Evolutionary conservation across 2,329 filamentous ascomycete genomes (phyloP).

Genomic region (Fusarium sp.): DNA sequence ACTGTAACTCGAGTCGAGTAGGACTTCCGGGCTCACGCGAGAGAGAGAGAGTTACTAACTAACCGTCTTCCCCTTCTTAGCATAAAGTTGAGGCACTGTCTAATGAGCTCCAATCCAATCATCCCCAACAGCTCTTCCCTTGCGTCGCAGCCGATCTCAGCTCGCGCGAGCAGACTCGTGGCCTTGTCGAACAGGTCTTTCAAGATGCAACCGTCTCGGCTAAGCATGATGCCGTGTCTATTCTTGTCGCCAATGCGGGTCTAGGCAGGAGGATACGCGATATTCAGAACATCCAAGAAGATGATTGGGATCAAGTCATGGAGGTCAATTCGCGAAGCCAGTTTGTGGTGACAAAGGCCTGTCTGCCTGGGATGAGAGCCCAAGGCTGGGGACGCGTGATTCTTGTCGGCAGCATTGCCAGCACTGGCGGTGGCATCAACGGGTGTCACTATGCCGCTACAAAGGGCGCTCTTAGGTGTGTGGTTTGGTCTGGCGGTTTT

Average conservation of each 20-base stretch:
- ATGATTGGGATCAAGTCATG: conserved; percentile 50
- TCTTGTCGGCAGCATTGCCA: conserved; percentile 48
- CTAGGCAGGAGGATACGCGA: conserved; percentile 48
- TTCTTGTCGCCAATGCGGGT: conserved; percentile 48
- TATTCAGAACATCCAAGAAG: conserved; percentile 47
- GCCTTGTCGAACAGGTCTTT: conserved; percentile 7
- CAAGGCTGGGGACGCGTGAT: conserved; percentile 48
- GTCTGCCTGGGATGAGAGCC: conserved; percentile 45
- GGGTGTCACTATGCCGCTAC: conserved; percentile 50
- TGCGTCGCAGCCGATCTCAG: conserved; percentile 24
- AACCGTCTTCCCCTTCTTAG: not conserved
- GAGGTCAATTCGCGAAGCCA: conserved; percentile 49
- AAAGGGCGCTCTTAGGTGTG: conserved; percentile 45
- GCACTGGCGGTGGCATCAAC: conserved; percentile 48
- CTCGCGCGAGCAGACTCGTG: conserved; percentile 20
- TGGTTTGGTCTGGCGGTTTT: fast-evolving
- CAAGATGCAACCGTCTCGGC: not conserved
- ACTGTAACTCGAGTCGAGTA: conserved; percentile 26
- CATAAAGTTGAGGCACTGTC: conserved; percentile 23
- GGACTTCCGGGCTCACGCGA: fast-evolving
- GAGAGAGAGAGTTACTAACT: not conserved
- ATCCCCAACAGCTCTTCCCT: conserved; percentile 14
- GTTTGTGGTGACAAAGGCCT: conserved; percentile 48
- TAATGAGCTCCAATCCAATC: not conserved
- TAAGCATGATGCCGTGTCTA: conserved; percentile 40